phyloP scores from a whole-genome alignment of 139 green algal species.

The Closterium sp. region DNA sequence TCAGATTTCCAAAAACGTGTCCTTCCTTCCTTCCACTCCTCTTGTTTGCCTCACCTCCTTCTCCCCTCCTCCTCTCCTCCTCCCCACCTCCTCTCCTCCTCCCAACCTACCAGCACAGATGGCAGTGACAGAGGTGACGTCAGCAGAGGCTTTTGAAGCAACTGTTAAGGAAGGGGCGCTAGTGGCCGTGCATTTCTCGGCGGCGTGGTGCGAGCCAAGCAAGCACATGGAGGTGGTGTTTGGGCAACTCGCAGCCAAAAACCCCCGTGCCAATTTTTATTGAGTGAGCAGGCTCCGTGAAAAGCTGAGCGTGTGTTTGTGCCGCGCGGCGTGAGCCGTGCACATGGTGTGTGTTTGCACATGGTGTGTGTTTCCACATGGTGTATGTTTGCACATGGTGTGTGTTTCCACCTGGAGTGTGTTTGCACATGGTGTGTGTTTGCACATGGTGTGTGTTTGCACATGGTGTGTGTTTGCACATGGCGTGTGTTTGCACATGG shows the following conservation, averaged over 20 bases:
- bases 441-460: no score
- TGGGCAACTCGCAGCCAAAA: slow-evolving; percentile 49
- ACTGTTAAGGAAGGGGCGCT: not conserved
- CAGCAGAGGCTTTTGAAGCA: not conserved
- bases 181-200: slow-evolving; percentile 76
- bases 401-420: no score
- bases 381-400: no score
- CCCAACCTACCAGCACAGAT: not conserved
- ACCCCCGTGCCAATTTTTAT: not conserved
- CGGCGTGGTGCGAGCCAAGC: slow-evolving; percentile 79
- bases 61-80: no score
- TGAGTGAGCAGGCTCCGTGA: not conserved
- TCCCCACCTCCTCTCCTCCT: no score
- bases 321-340: slow-evolving; percentile 76
- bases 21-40: no score
- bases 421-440: no score
- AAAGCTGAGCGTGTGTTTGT: no score
- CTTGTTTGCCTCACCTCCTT: no score
- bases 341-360: slow-evolving; percentile 73
- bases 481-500: slow-evolving; percentile 75
- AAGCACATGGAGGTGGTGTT: slow-evolving; percentile 76
- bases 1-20: no score
- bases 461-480: no score
- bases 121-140: slow-evolving; percentile 6
- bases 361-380: no score